These are phyloP conservation scores for Alternaria sp. DNA, from an alignment of 2,329 filamentous ascomycete species.

Conservation along the genomic window DNA sequence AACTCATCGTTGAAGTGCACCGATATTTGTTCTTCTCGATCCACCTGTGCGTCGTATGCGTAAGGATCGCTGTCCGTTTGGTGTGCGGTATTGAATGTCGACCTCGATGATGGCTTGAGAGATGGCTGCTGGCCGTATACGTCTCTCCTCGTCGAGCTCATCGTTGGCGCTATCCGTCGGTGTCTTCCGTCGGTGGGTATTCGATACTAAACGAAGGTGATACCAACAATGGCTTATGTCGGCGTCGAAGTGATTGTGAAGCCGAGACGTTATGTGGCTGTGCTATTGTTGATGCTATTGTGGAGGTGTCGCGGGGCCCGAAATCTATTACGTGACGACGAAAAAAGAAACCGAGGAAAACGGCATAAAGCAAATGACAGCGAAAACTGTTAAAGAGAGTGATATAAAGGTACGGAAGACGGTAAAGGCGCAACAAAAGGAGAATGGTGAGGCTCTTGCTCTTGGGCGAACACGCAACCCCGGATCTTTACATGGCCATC, in stretches of 20 bases:
- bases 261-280: slow-evolving; percentile 36
- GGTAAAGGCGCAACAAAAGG: slow-evolving; percentile 19
- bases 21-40: slow-evolving; percentile 31
- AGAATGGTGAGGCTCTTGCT: slow-evolving; percentile 26
- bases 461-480: slow-evolving; percentile 34
- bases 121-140: slow-evolving; percentile 22
- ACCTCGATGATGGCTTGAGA: slow-evolving; percentile 16
- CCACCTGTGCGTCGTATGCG: slow-evolving; percentile 6
- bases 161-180: slow-evolving; percentile 12
- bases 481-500: slow-evolving; percentile 27
- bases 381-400: slow-evolving; percentile 7
- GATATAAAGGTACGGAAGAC: slow-evolving; percentile 14
- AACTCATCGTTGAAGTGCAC: slow-evolving; percentile 31
- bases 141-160: slow-evolving; percentile 23
- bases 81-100: slow-evolving; percentile 7
- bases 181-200: slow-evolving; percentile 1
- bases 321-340: slow-evolving; percentile 24
- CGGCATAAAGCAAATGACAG: slow-evolving; percentile 11
- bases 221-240: slow-evolving; percentile 36
- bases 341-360: slow-evolving; percentile 18
- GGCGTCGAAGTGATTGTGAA: slow-evolving; percentile 26
- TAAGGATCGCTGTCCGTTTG: neutral
- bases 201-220: slow-evolving; percentile 14
- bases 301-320: slow-evolving; percentile 24
- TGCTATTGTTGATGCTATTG: slow-evolving; percentile 25